A percentile compares a stretch with the other conserved stretches of the same genome.
Evolutionary conservation across 2,329 filamentous ascomycete species (phyloP).

Genomic region (Exserohilum turcica): DNA sequence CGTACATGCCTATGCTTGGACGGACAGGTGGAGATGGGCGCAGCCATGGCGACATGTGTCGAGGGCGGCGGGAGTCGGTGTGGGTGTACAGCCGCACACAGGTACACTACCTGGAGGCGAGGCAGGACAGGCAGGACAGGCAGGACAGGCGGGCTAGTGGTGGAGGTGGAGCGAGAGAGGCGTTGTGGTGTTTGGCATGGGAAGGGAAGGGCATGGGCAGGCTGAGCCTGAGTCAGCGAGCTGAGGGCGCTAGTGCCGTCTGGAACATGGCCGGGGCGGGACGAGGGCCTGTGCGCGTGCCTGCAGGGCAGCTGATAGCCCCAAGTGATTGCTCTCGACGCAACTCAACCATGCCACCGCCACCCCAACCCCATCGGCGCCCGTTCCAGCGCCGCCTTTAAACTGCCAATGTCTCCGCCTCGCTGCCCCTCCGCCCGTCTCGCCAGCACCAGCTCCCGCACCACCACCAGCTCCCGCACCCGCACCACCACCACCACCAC

Average conservation of each 20-base stretch:
- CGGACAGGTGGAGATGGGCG: too few relatives aligned
- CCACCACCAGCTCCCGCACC: not conserved
- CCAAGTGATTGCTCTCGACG: conserved; percentile 2
- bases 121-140: too few relatives aligned
- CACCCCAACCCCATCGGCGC: conserved; percentile 1
- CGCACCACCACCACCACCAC: too few relatives aligned
- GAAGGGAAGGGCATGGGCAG: not conserved
- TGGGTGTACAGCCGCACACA: too few relatives aligned
- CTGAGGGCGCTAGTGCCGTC: conserved; percentile 11
- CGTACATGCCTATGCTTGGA: too few relatives aligned
- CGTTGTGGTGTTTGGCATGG: not conserved
- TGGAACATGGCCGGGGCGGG: conserved; percentile 17
- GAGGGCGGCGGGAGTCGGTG: too few relatives aligned
- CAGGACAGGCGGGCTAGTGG: not conserved
- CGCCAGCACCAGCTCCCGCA: not conserved
- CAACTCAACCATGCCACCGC: conserved; percentile 8
- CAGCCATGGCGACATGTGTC: too few relatives aligned
- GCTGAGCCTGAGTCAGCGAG: not conserved
- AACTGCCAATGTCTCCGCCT: not conserved
- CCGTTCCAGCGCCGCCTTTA: not conserved
- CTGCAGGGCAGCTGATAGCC: conserved; percentile 12
- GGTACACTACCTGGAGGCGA: too few relatives aligned
- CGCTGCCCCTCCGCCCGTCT: not conserved
- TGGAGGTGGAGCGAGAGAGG: too few relatives aligned
- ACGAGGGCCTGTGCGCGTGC: not conserved